Evolutionary conservation across 2,329 filamentous ascomycete species (phyloP).

Genomic region (Penicillium sumatraense): DNA sequence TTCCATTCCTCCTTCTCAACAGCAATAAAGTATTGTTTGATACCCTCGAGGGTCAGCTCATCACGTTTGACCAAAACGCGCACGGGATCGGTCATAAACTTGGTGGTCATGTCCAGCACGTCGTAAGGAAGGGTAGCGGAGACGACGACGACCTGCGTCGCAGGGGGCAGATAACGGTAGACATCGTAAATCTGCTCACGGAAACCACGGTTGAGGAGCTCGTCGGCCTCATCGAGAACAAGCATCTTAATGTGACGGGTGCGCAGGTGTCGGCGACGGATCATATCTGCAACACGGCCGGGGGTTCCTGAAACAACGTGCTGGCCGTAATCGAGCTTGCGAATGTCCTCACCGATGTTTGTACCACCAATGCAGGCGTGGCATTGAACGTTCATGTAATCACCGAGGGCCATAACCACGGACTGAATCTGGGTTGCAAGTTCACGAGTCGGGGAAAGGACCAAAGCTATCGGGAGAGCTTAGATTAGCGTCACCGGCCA

Average conservation of each 20-base stretch:
- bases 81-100: conserved; percentile 99
- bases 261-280: conserved; percentile 94
- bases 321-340: conserved; percentile 91
- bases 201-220: conserved; percentile 98
- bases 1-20: conserved; percentile 99
- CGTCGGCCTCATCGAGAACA: conserved; percentile 98
- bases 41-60: conserved; percentile 98
- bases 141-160: conserved; percentile 96
- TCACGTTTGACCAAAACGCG: conserved; percentile 99
- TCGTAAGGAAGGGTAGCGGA: conserved; percentile 99
- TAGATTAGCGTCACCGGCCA: conserved; percentile 9
- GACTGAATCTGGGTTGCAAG: conserved; percentile 99
- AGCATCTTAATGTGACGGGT: conserved; percentile 99
- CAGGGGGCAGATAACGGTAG: conserved; percentile 97
- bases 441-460: conserved; percentile 93
- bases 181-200: conserved; percentile 99
- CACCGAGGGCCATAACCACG: conserved; percentile 96
- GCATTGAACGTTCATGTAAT: conserved; percentile 99
- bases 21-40: conserved; percentile 99
- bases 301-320: conserved; percentile 98
- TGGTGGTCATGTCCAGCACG: conserved; percentile 98
- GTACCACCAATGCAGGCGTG: conserved; percentile 99
- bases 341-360: conserved; percentile 98
- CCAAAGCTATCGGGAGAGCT: conserved; percentile 64
- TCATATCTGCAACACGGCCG: conserved; percentile 99